A percentile compares a stretch with the other conserved stretches of the same genome.
phyloP scores from a whole-genome alignment of 1,139 yeast genomes.

The Williopsis jadinii region DNA sequence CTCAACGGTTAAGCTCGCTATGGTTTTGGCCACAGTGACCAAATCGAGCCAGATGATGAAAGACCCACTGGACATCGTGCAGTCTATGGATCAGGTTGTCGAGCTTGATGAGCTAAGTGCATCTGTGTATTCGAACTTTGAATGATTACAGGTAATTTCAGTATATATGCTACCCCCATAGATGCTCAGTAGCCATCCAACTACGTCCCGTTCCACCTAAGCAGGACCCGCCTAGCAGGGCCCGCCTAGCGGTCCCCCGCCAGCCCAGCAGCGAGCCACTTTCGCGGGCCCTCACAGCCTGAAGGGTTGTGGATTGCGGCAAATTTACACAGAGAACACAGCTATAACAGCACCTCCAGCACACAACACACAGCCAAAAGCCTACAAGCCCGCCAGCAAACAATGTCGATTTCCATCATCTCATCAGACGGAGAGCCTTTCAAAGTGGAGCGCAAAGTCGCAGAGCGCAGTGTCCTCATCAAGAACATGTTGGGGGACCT shows the following conservation, averaged over 20 bases:
- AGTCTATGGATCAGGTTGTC: conserved; percentile 34
- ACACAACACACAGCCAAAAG: too few species aligned
- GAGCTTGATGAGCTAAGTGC: conserved; percentile 87
- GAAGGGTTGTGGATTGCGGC: too few species aligned
- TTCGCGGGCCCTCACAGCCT: too few species aligned
- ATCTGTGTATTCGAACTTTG: conserved; percentile 81
- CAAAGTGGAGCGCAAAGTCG: conserved; percentile 74
- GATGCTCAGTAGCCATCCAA: too few species aligned
- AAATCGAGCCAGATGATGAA: conserved; percentile 9
- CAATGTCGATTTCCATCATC: conserved; percentile 41
- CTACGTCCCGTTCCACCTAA: too few species aligned
- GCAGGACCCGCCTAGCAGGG: too few species aligned
- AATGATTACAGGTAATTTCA: conserved; percentile 18
- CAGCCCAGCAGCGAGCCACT: too few species aligned
- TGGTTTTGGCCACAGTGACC: conserved; percentile 10
- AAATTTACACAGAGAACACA: too few species aligned
- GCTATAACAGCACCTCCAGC: too few species aligned
- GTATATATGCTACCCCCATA: neutral
- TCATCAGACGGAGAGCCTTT: conserved; percentile 72
- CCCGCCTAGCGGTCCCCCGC: too few species aligned
- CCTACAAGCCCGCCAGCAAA: neutral
- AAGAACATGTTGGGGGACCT: conserved; percentile 87
- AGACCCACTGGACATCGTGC: conserved; percentile 16
- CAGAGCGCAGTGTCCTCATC: conserved; percentile 82
- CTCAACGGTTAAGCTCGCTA: conserved; percentile 5